Percentiles rank a stretch among this genome's conserved stretches.
phyloP scores from a whole-genome alignment of 768 basidiomycete genomes.

The Rhizopogon vulgaris region DNA sequence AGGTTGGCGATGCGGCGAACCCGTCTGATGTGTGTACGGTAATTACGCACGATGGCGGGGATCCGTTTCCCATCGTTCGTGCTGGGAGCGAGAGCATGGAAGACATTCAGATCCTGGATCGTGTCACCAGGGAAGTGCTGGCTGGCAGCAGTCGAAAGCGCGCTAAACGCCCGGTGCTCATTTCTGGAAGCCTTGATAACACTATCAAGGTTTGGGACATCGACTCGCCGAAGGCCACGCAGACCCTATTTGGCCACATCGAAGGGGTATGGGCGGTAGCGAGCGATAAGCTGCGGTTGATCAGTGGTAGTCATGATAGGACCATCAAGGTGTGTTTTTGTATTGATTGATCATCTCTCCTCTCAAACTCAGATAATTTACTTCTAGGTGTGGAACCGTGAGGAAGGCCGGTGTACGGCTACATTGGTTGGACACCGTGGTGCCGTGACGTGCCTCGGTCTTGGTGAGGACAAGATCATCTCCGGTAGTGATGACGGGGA shows the following conservation, averaged over 20 bases:
- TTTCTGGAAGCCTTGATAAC: slow-evolving; percentile 90
- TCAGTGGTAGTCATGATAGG: slow-evolving; percentile 90
- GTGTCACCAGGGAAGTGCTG: slow-evolving; percentile 1
- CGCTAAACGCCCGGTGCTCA: slow-evolving; percentile 61
- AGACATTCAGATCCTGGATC: slow-evolving; percentile 7
- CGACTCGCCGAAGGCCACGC: slow-evolving; percentile 67
- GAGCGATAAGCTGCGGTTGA: slow-evolving; percentile 84
- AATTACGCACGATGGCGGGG: slow-evolving; percentile 19
- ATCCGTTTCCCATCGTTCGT: not conserved
- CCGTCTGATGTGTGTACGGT: slow-evolving; percentile 22
- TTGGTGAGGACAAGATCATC: slow-evolving; percentile 93
- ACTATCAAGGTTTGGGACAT: slow-evolving; percentile 97
- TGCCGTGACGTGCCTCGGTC: slow-evolving; percentile 84
- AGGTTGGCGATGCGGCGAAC: slow-evolving; percentile 8
- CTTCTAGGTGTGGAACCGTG: slow-evolving; percentile 83
- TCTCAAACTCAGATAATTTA: not conserved
- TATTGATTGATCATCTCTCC: not conserved
- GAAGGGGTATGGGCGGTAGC: slow-evolving; percentile 98
- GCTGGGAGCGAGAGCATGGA: slow-evolving; percentile 9
- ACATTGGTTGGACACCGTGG: slow-evolving; percentile 93
- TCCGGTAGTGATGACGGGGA: slow-evolving; percentile 95
- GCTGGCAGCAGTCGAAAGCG: slow-evolving; percentile 11
- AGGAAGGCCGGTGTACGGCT: slow-evolving; percentile 79
- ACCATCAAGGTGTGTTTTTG: slow-evolving; percentile 80
- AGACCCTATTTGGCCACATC: slow-evolving; percentile 94